Base-by-base conservation (phyloP, 345 rosid genomes). In the Populus ilicifolia region DNA sequence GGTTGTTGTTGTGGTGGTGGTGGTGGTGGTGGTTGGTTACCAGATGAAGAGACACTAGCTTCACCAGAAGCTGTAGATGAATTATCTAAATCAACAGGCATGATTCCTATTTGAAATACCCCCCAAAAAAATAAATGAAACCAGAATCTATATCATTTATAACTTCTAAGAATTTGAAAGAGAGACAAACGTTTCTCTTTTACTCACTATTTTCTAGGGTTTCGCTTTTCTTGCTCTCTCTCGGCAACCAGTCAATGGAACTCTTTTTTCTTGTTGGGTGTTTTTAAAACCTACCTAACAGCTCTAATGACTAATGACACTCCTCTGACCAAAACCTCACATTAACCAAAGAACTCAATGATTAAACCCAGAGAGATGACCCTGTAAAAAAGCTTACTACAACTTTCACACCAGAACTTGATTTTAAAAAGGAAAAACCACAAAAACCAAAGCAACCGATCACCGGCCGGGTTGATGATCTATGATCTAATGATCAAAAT, bases 51-150 rank as follows among this genome's bases (percentile, higher is more conserved):
- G 72, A 89, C 92, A 72, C 99, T 95, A 29, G 93, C 97, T 82
- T 93, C 99, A 5, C 97, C 99, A 76, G 98, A 96, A 78, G 91
- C 97, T 1, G 98, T 90, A 30, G 98, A 92, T 59, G 98, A 93
- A 69, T 89, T 93, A 81, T 93, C 99, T 71, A 89, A 80, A 73
- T 93, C 99, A 23, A 83, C 90, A 72, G 92, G 92, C 94, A 89
- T 93, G 67, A 36, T 13, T 38, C 16, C 14, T 50, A 38, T 35
- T 73, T 67, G 25, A 39, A 63, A 38, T 27, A 27, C 35, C 33
- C 41, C 33, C 33, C 41, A 0, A 65, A 65, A 30, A 5, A 29
- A 17, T 7, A 64, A 14, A 33, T 33, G 10, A 65, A 30, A 17
- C 39, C 39, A 29, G 18, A 33, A 65, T 30, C 69, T 29, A 29